Percentiles rank a stretch among this genome's conserved stretches.
Evolutionary conservation across 495 filamentous ascomycete species (phyloP).

Genomic region (Neurospora intermedia): DNA sequence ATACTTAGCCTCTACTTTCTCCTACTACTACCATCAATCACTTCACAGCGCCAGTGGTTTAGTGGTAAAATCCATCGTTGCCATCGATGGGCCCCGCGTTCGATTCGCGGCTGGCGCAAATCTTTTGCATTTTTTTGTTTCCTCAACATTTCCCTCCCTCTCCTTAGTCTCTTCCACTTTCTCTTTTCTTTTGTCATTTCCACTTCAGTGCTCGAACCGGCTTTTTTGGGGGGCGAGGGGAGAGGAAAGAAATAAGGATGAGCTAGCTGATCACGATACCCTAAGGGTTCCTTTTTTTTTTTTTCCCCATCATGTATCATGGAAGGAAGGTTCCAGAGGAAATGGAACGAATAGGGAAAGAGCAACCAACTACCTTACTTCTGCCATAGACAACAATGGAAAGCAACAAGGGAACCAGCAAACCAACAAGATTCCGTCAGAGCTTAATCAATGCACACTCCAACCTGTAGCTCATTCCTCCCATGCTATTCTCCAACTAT

Average conservation of each 20-base stretch:
- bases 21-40: background rate
- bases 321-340: background rate
- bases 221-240: background rate
- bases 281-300: background rate
- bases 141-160: background rate
- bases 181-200: background rate
- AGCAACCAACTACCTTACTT: background rate
- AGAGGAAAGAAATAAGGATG: background rate
- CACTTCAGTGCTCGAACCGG: background rate
- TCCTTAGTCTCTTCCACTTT: background rate
- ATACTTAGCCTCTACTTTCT: background rate
- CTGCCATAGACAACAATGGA: background rate
- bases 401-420: background rate
- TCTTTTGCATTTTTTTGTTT: conserved; percentile 4
- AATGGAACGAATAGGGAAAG: background rate
- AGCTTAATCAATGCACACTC: background rate
- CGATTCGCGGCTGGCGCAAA: conserved; percentile 39
- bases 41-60: conserved; percentile 27
- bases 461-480: background rate
- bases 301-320: background rate
- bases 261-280: background rate
- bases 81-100: conserved; percentile 44
- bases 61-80: conserved; percentile 46
- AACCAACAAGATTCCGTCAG: background rate
- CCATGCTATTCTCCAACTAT: no score